phyloP scores from a whole-genome alignment of 441 rosid species.

The Biscutella laevigata region DNA sequence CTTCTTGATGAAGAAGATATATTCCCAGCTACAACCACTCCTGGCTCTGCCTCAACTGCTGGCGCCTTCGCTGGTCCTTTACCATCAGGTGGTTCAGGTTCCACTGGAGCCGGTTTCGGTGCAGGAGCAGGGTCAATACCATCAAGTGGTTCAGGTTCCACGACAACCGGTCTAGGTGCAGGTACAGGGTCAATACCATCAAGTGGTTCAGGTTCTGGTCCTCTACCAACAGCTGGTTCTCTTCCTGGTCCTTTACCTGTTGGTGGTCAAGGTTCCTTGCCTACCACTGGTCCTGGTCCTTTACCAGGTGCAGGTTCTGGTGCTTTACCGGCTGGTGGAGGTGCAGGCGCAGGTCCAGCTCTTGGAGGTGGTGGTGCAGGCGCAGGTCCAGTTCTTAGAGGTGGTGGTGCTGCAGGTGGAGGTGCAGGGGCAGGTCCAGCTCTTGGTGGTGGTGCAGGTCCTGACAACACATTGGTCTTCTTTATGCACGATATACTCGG shows the following conservation, averaged over 20 bases:
- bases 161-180: slow-evolving; percentile 19
- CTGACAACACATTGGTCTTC: slow-evolving; percentile 35
- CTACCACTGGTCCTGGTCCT: slow-evolving; percentile 18
- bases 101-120: slow-evolving; percentile 19
- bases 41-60: slow-evolving; percentile 19
- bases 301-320: slow-evolving; percentile 12
- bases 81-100: slow-evolving; percentile 5
- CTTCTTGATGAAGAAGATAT: slow-evolving; percentile 42
- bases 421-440: slow-evolving; percentile 18
- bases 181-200: slow-evolving; percentile 14
- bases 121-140: slow-evolving; percentile 16
- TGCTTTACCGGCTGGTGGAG: slow-evolving; percentile 13
- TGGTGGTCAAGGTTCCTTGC: slow-evolving; percentile 19
- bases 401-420: slow-evolving; percentile 19
- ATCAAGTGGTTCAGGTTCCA: slow-evolving; percentile 18
- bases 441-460: slow-evolving; percentile 23
- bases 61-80: slow-evolving; percentile 18
- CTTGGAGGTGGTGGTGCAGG: no score
- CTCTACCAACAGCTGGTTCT: slow-evolving; percentile 15
- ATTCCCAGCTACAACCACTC: slow-evolving; percentile 16
- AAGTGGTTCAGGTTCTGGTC: slow-evolving; percentile 23
- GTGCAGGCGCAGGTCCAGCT: slow-evolving; percentile 12
- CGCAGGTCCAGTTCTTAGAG: slow-evolving; percentile 24
- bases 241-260: slow-evolving; percentile 11
- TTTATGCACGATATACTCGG: slow-evolving; percentile 63